Evolutionary conservation across 2,329 filamentous ascomycete species (phyloP).

Genomic region (Aspergillus amoenus): DNA sequence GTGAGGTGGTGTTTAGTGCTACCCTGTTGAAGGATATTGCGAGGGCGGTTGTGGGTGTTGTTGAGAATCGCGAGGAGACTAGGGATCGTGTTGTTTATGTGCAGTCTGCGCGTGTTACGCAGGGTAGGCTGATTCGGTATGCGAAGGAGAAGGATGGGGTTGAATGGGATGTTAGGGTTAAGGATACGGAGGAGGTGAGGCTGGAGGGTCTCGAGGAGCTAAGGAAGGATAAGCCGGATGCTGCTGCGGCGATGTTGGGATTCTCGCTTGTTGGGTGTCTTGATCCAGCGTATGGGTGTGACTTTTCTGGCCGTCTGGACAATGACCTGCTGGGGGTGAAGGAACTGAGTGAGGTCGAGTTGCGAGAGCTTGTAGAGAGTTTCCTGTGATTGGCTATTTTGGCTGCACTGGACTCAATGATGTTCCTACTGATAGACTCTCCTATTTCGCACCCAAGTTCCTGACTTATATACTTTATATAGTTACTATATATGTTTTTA

Average conservation of each 20-base stretch:
- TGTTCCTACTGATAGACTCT: too few relatives aligned
- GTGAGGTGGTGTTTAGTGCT: neutral
- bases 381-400: neutral
- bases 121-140: neutral
- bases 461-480: too few relatives aligned
- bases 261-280: neutral
- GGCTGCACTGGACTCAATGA: too few relatives aligned
- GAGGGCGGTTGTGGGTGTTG: neutral
- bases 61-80: neutral
- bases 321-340: neutral
- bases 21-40: neutral
- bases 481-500: too few relatives aligned
- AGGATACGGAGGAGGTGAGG: neutral
- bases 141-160: neutral
- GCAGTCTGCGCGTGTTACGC: neutral
- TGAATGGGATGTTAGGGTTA: neutral
- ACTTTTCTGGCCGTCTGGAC: neutral
- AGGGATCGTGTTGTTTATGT: neutral
- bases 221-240: neutral
- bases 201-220: neutral
- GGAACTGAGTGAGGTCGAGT: neutral
- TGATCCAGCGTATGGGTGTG: neutral
- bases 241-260: neutral
- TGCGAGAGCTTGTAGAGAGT: neutral
- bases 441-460: too few relatives aligned